Percentiles rank a stretch among this genome's conserved stretches.
Conservation (phyloP, 148 eudicot species). For the Rhododendron vialii region DNA sequence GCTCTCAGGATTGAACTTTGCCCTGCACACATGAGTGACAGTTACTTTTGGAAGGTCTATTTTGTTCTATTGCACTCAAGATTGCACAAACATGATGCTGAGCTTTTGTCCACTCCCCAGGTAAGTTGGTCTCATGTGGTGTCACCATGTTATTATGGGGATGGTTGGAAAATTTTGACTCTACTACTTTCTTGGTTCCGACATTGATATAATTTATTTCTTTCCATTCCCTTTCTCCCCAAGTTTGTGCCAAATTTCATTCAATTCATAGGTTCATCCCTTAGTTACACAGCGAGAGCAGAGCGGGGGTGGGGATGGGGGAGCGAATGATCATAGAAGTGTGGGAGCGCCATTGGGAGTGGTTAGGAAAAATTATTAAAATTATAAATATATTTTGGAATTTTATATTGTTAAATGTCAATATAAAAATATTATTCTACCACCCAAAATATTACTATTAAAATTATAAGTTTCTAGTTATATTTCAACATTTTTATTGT, state of each 20-base stretch:
- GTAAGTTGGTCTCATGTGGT: slow-evolving; percentile 28
- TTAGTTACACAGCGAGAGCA: too few relatives aligned
- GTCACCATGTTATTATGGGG: background rate
- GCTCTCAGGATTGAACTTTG: slow-evolving; percentile 89
- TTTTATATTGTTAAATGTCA: too few relatives aligned
- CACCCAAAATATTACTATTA: too few relatives aligned
- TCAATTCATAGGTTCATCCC: background rate
- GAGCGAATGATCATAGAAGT: too few relatives aligned
- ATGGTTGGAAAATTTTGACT: background rate
- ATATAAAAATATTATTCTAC: too few relatives aligned
- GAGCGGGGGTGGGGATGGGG: too few relatives aligned
- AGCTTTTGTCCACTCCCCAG: slow-evolving; percentile 66
- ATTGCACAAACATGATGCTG: slow-evolving; percentile 68
- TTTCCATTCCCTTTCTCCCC: background rate
- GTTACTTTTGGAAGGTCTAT: slow-evolving; percentile 90
- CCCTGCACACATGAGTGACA: slow-evolving; percentile 75
- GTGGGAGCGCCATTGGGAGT: too few relatives aligned
- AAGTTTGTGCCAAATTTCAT: background rate
- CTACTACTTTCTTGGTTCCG: background rate
- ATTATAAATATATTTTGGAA: too few relatives aligned
- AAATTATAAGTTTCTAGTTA: too few relatives aligned
- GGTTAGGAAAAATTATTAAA: too few relatives aligned
- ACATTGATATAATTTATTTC: background rate
- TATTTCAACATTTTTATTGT: too few relatives aligned
- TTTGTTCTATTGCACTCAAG: slow-evolving; percentile 83